A percentile compares a stretch with the other conserved stretches of the same genome.
These are phyloP conservation scores for Panus rudis DNA, from an alignment of 768 basidiomycete species.

Conservation along the genomic window DNA sequence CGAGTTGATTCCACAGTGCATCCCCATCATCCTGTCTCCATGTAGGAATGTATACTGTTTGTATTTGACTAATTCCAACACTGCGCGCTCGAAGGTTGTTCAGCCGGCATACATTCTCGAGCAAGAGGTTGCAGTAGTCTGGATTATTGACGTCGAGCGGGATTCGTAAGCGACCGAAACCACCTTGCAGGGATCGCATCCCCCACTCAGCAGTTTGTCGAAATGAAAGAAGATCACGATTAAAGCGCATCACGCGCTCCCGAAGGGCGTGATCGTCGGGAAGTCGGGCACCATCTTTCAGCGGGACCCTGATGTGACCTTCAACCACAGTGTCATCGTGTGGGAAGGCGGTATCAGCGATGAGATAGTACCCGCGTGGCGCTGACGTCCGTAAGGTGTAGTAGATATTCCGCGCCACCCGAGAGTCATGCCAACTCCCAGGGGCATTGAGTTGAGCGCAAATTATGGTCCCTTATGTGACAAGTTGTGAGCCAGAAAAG, in stretches of 20 bases:
- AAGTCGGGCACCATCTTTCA: conserved; percentile 26
- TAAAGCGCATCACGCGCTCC: conserved; percentile 19
- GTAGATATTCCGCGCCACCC: conserved; percentile 34
- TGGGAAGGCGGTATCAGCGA: conserved; percentile 42
- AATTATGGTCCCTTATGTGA: conserved; percentile 31
- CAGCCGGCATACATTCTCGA: conserved; percentile 30
- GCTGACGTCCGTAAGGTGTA: conserved; percentile 25
- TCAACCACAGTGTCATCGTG: conserved; percentile 24
- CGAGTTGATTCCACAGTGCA: conserved; percentile 29
- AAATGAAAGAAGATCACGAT: conserved; percentile 36
- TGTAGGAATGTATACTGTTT: conserved; percentile 31
- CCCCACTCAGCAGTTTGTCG: conserved; percentile 49
- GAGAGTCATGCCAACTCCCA: conserved; percentile 44
- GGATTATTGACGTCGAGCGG: conserved; percentile 30
- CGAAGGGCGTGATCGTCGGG: conserved; percentile 13
- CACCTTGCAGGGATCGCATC: conserved; percentile 36
- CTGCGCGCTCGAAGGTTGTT: conserved; percentile 29
- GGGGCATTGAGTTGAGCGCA: conserved; percentile 30
- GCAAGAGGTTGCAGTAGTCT: conserved; percentile 20
- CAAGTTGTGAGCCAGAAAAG: not conserved
- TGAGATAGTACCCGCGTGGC: conserved; percentile 35
- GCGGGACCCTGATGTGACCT: conserved; percentile 30
- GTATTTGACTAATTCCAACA: conserved; percentile 38
- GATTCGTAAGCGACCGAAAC: conserved; percentile 37
- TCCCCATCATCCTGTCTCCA: conserved; percentile 25